These are phyloP conservation scores for Vaccinium vitisidaea DNA, from an alignment of 148 eudicot species.

Conservation along the genomic window DNA sequence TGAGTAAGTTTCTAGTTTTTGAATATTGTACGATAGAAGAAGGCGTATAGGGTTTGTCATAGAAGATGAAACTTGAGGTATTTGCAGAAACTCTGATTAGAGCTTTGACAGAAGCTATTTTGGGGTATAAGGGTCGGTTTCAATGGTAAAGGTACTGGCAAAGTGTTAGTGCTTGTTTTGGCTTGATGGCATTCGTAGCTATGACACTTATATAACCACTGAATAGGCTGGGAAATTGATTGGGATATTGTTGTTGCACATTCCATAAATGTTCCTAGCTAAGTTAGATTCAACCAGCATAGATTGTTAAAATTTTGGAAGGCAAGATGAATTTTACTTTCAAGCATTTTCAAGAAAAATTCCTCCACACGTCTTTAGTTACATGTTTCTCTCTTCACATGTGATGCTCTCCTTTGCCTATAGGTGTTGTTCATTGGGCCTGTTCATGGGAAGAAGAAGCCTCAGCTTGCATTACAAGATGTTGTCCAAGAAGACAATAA, in stretches of 20 bases:
- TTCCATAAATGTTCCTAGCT: neutral
- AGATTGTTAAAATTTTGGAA: slow-evolving; percentile 4
- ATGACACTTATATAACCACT: neutral
- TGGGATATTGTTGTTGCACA: neutral
- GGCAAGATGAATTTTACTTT: neutral
- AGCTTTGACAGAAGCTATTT: neutral
- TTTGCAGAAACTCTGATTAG: neutral
- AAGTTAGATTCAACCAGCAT: neutral
- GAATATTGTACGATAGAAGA: neutral
- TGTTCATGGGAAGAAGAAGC: slow-evolving; percentile 58
- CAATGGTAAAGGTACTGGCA: neutral
- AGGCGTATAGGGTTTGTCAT: neutral
- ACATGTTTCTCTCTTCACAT: neutral
- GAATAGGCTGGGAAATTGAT: neutral
- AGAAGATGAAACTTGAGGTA: neutral
- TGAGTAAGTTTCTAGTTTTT: neutral
- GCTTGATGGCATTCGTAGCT: neutral
- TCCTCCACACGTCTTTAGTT: neutral
- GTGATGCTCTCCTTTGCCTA: slow-evolving; percentile 6
- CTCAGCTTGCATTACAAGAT: slow-evolving; percentile 37
- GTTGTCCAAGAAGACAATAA: slow-evolving; percentile 28
- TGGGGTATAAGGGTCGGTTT: neutral
- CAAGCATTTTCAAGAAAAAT: neutral
- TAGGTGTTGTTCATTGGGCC: slow-evolving; percentile 88
- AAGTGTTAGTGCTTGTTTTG: neutral